phyloP scores from a whole-genome alignment of 306 rosid genomes.

The Lathyrus oleraceus region DNA sequence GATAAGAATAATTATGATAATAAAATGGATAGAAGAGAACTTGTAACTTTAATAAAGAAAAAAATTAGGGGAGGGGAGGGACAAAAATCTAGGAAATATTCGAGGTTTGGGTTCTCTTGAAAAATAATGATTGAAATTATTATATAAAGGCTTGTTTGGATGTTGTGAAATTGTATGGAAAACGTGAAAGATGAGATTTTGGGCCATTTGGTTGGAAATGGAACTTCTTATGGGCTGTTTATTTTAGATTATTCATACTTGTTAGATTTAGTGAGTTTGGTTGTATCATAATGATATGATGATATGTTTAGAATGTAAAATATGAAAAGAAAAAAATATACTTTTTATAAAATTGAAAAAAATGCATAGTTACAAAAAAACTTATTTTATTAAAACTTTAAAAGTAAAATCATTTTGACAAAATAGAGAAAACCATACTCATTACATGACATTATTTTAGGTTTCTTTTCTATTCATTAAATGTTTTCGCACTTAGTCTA shows the following conservation, averaged over 20 bases:
- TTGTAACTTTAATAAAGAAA: conserved; percentile 24
- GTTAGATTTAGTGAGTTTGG: neutral
- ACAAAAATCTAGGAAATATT: conserved; percentile 26
- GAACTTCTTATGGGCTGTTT: neutral
- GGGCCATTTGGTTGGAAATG: neutral
- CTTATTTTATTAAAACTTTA: neutral
- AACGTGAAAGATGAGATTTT: conserved; percentile 13
- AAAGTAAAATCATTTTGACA: neutral
- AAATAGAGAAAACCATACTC: too few relatives aligned
- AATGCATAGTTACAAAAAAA: too few relatives aligned
- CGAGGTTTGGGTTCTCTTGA: conserved; percentile 29
- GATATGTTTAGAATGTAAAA: too few relatives aligned
- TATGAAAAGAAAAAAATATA: too few relatives aligned
- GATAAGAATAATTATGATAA: neutral
- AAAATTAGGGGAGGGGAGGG: neutral
- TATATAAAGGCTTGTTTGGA: conserved; percentile 23
- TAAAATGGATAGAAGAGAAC: conserved; percentile 20
- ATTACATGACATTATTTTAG: too few relatives aligned
- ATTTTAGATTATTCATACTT: neutral
- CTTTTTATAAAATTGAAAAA: too few relatives aligned
- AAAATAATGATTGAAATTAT: too few relatives aligned
- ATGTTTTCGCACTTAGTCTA: too few relatives aligned
- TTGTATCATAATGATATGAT: neutral
- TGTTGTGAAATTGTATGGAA: conserved; percentile 1
- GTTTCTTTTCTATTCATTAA: too few relatives aligned